Evolutionary conservation across 2,329 filamentous ascomycete genomes (phyloP).

Genomic region (Ustulina deusta): DNA sequence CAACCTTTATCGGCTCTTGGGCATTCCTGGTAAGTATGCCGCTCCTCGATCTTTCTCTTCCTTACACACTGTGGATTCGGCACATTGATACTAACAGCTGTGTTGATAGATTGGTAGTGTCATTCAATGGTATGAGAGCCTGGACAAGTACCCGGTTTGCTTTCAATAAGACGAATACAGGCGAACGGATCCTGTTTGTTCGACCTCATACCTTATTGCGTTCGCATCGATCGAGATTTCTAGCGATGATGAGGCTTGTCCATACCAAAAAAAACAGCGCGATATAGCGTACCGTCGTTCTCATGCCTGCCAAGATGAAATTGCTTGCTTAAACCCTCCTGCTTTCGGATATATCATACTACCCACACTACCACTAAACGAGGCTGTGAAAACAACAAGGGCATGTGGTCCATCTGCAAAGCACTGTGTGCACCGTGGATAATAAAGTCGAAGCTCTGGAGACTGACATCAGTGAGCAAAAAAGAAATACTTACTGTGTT

Average conservation of each 20-base stretch:
- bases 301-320: background rate
- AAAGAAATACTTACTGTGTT: slow-evolving; percentile 14
- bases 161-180: slow-evolving; percentile 12
- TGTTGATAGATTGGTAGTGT: slow-evolving; percentile 29
- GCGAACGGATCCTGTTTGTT: background rate
- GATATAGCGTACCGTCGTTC: background rate
- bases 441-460: background rate
- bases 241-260: background rate
- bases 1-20: slow-evolving; percentile 35
- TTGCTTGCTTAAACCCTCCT: background rate
- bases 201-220: background rate
- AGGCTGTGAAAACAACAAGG: background rate
- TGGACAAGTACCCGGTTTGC: slow-evolving; percentile 32
- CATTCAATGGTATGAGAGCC: slow-evolving; percentile 36
- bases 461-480: background rate
- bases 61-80: background rate
- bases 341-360: too few relatives aligned
- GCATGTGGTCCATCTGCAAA: background rate
- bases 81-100: slow-evolving; percentile 2
- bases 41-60: background rate
- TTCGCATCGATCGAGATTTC: background rate
- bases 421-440: slow-evolving; percentile 1
- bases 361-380: background rate
- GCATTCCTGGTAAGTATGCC: slow-evolving; percentile 28
- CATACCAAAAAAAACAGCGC: background rate